These are phyloP conservation scores for Hansenula anomala DNA, from an alignment of 1,139 yeast genomes.

Conservation along the genomic window DNA sequence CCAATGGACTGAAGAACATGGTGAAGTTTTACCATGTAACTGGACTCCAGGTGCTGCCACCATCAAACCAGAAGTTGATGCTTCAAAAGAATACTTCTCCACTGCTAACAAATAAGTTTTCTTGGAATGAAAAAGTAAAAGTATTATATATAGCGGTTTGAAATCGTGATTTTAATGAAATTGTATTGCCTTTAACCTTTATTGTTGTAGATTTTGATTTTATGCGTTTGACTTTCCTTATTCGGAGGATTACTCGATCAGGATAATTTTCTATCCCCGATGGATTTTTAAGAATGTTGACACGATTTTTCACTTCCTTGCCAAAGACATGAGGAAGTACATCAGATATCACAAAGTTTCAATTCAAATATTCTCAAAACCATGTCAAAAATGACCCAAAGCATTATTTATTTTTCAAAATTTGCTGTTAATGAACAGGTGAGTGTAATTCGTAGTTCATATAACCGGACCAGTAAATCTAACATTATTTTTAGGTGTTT, in stretches of 20 bases:
- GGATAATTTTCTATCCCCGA: background rate
- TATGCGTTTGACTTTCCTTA: background rate
- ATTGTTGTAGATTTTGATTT: no score
- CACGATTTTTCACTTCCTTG: no score
- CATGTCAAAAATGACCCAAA: slow-evolving; percentile 7
- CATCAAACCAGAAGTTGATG: slow-evolving; percentile 81
- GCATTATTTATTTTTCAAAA: slow-evolving; percentile 40
- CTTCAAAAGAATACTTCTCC: slow-evolving; percentile 78
- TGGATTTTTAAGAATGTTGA: no score
- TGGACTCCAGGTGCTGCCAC: slow-evolving; percentile 98
- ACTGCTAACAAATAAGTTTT: slow-evolving; percentile 40
- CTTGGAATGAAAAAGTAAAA: background rate
- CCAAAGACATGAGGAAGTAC: no score
- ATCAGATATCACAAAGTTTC: no score
- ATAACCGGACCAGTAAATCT: no score
- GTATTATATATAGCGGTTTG: background rate
- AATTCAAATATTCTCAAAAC: no score
- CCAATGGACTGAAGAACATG: slow-evolving; percentile 98
- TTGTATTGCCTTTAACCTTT: background rate
- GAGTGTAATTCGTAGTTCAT: background rate
- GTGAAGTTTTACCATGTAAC: slow-evolving; percentile 99
- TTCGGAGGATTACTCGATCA: background rate
- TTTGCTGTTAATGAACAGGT: slow-evolving; percentile 65
- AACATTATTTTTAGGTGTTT: slow-evolving; percentile 14
- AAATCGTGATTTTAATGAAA: background rate